A percentile compares a stretch with the other conserved stretches of the same genome.
Evolutionary conservation across 495 filamentous ascomycete genomes (phyloP).

Genomic region (Penicillium lagena): DNA sequence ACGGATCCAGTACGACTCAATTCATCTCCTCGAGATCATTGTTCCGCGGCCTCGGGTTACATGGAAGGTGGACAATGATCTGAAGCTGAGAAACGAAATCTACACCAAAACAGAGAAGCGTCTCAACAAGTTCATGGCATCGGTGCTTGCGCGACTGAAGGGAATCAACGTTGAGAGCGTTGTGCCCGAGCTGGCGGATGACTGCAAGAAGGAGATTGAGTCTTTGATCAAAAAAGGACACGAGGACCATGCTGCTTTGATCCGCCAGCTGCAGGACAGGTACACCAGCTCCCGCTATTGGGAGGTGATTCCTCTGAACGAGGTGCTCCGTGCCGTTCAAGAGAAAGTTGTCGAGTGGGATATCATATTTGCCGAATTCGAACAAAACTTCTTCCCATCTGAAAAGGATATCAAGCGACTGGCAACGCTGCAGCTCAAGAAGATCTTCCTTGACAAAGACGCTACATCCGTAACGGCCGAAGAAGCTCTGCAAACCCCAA

Average conservation of each 20-base stretch:
- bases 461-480: slow-evolving; percentile 62
- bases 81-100: slow-evolving; percentile 87
- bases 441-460: slow-evolving; percentile 86
- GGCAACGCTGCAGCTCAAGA: slow-evolving; percentile 86
- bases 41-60: slow-evolving; percentile 85
- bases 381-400: slow-evolving; percentile 88
- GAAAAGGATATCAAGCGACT: slow-evolving; percentile 95
- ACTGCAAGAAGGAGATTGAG: slow-evolving; percentile 77
- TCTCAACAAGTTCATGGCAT: slow-evolving; percentile 77
- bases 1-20: slow-evolving; percentile 84
- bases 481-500: slow-evolving; percentile 36
- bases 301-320: slow-evolving; percentile 89
- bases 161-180: slow-evolving; percentile 89
- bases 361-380: slow-evolving; percentile 78
- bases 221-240: slow-evolving; percentile 63
- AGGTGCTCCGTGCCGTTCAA: slow-evolving; percentile 78
- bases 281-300: slow-evolving; percentile 94
- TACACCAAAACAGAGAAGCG: slow-evolving; percentile 72
- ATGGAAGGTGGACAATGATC: slow-evolving; percentile 94
- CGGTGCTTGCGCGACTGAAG: slow-evolving; percentile 74
- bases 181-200: slow-evolving; percentile 73
- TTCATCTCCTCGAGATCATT: slow-evolving; percentile 91
- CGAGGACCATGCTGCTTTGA: slow-evolving; percentile 68
- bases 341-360: slow-evolving; percentile 96
- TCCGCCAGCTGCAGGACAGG: slow-evolving; percentile 74